Evolutionary conservation across 495 filamentous ascomycete genomes (phyloP).

Genomic region (Penicillium alfredii): DNA sequence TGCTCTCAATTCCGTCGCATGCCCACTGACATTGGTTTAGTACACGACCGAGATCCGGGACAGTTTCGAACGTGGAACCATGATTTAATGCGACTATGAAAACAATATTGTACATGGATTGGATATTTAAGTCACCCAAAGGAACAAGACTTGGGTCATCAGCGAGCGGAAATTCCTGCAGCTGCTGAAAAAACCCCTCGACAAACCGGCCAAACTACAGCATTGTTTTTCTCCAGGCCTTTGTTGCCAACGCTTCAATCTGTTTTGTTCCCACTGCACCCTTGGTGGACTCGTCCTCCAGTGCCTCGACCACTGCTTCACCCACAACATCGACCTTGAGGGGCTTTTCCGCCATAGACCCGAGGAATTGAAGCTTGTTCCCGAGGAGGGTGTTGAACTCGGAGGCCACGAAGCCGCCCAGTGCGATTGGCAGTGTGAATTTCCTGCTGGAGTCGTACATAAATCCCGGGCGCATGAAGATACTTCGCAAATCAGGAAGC

Average conservation of each 20-base stretch:
- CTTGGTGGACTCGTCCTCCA: constrained; percentile 60
- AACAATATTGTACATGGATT: constrained; percentile 22
- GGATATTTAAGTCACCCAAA: constrained; percentile 6
- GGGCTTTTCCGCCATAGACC: constrained; percentile 77
- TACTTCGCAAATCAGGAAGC: constrained; percentile 65
- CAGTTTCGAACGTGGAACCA: constrained; percentile 95
- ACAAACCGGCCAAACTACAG: constrained; percentile 40
- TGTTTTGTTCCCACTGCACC: constrained; percentile 63
- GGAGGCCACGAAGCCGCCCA: constrained; percentile 59
- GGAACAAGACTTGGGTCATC: constrained; percentile 2
- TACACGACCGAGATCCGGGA: constrained; percentile 97
- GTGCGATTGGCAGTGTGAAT: constrained; percentile 80
- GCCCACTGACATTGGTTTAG: constrained; percentile 39
- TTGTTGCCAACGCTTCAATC: constrained; percentile 67
- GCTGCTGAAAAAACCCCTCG: constrained; percentile 4
- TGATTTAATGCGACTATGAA: constrained; percentile 33
- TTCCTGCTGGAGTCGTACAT: constrained; percentile 78
- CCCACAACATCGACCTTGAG: constrained; percentile 79
- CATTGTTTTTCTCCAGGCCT: constrained; percentile 78
- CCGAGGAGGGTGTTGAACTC: constrained; percentile 68
- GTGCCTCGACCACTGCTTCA: constrained; percentile 74
- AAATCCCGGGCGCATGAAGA: constrained; percentile 83
- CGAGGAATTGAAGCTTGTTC: constrained; percentile 65
- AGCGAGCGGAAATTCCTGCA: constrained; percentile 3
- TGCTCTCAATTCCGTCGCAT: background rate